Evolutionary conservation across 2,329 filamentous ascomycete genomes (phyloP).

Genomic region (Penicillium italicum): DNA sequence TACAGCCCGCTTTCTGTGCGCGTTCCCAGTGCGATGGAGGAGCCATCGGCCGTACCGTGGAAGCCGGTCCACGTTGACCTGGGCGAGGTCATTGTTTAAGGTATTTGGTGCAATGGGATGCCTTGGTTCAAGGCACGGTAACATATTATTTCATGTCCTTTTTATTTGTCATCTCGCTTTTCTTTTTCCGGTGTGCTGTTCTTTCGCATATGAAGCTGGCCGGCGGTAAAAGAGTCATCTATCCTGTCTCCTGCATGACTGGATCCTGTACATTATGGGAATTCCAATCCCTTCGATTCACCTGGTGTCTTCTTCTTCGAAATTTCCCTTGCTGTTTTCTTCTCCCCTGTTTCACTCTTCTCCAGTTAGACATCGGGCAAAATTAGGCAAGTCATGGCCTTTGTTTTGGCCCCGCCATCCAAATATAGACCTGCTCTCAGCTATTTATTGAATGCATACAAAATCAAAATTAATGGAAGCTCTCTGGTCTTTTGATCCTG

Average conservation of each 20-base stretch:
- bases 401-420: constrained; percentile 10
- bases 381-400: constrained; percentile 5
- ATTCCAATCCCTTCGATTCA: constrained; percentile 32
- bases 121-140: constrained; percentile 9
- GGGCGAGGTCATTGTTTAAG: constrained; percentile 62
- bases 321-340: constrained; percentile 14
- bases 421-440: constrained; percentile 17
- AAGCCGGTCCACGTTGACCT: constrained; percentile 66
- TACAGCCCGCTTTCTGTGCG: constrained; percentile 72
- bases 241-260: constrained; percentile 30
- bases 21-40: constrained; percentile 67
- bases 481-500: neutral
- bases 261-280: constrained; percentile 42
- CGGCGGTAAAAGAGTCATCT: constrained; percentile 20
- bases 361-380: constrained; percentile 17
- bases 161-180: constrained; percentile 23
- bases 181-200: constrained; percentile 27
- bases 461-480: constrained; percentile 12
- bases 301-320: constrained; percentile 30
- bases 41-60: constrained; percentile 60
- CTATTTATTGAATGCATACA: constrained; percentile 22
- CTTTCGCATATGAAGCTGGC: constrained; percentile 26
- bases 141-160: constrained; percentile 23
- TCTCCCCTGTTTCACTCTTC: constrained; percentile 12
- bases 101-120: constrained; percentile 14